Base-by-base conservation (phyloP, 2,329 filamentous ascomycete species). In the Verticillium albo-atrum region DNA sequence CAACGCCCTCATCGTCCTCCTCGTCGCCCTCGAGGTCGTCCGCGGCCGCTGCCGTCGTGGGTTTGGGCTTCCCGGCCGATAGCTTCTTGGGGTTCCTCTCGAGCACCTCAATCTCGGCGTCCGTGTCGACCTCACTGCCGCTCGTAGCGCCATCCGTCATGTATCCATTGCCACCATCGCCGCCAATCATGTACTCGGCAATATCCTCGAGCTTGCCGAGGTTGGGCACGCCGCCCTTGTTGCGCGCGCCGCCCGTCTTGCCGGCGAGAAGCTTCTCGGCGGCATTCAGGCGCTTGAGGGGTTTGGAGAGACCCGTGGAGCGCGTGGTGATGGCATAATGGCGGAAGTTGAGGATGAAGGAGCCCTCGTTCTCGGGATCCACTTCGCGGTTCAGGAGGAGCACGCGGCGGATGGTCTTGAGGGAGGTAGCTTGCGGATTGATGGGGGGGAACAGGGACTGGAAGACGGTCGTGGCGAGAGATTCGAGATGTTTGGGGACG, bases 271-370 rank as follows among this genome's bases (percentile, higher is more conserved):
- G 82, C 71, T 91, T 90, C 73, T 97, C 91, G 1, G 92, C 92
- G 6, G 91, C 89, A 65, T 97, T 91, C 52, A 99, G 80, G 51
- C 93, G 85, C 60, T 92, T 86, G 42, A 99, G 82, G 5, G 91
- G 87, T 72, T 90, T 93, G 12, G 94, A 93, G 1, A 98, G 81
- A 27, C 92, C 93, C 0, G 91, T 90, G 26, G 89, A 84, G 69
- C 92, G 92, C 14, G 93, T 98, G 6, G 90, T 95, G 70, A 99
- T 99, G 28, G 93, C 92, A 72, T 96, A 99, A 75, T 99, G 95
- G 61, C 95, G 83, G 62, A 98, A 87, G 71, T 91, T 96, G 64
- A 99, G 77, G 17, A 94, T 85, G 70, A 96, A 97, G 3, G 86
- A 86, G 32, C 86, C 88, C 42, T 89, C 83, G 55, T 87, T 82